Evolutionary conservation across 108 stramenopile genomes (phyloP), one percentile per base, ranked within the genome.

Genomic region (Nitzschia sp.): DNA sequence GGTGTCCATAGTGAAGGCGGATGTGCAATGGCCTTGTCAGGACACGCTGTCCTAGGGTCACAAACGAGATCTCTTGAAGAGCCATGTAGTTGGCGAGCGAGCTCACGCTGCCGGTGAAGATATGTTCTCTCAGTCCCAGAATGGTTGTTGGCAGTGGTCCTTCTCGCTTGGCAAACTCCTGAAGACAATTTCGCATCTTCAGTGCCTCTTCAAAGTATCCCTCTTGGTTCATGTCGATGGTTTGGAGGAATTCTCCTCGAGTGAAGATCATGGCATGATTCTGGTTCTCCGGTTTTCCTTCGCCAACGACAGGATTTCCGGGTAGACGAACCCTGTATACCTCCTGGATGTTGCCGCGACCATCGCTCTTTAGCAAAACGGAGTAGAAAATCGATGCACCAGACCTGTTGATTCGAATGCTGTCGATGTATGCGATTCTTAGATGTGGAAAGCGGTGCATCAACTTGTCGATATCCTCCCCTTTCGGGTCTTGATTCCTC

Each of bases 181-280:
- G 92, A 17, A 99, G 85, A 59, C 95, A 85, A 59, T 97, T 97
- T 34, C 98, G 87, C 96, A 98, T 99, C 80, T 99, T 99, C 6
- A 98, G 80, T 0, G 97, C 94, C 75, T 99, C 98, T 77, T 99
- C 98, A 71, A 99, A 99, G 85, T 97, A 97, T 29, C 95, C 96
- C 66, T 98, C 97, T 71, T 98, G 98, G 80, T 99, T 99, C 98
- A 99, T 99, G 78, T 99, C 98, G 80, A 99, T 98, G 0, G 97
- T 97, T 73, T 99, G 98, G 19, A 99, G 67, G 54, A 94, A 93
- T 78, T 98, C 96, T 48, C 97, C 96, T 9, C 98, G 82, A 3
- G 96, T 96, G 83, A 99, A 99, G 47, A 99, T 96, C 81, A 99
- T 92, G 47, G 98, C 98, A 59, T 98, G 97, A 61, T 99, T 99